phyloP scores from a whole-genome alignment of 208 protist genomes.

The Crithidia mellificae region DNA sequence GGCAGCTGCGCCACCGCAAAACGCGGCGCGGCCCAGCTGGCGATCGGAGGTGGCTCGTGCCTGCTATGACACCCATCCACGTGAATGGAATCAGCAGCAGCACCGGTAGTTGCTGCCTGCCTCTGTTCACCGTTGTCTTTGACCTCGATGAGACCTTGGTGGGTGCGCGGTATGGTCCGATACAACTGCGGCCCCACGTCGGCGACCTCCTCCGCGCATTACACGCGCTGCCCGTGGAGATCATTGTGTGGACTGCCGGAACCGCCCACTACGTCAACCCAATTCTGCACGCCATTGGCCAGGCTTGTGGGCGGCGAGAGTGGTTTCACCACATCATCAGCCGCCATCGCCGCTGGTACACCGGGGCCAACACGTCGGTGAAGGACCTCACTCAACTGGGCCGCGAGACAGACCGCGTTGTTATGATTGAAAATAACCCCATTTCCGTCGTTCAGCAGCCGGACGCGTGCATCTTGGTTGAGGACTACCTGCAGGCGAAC shows the following conservation, averaged over 20 bases:
- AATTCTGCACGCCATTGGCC: conserved; percentile 53
- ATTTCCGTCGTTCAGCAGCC: conserved; percentile 60
- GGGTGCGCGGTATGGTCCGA: conserved; percentile 49
- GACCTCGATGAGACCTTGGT: conserved; percentile 88
- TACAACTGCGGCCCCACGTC: conserved; percentile 59
- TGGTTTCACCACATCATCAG: conserved; percentile 87
- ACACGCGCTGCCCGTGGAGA: conserved; percentile 60
- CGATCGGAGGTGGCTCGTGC: conserved; percentile 25
- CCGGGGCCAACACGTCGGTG: conserved; percentile 25
- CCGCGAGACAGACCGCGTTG: conserved; percentile 45
- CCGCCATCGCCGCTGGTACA: conserved; percentile 73
- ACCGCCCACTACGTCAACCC: conserved; percentile 65
- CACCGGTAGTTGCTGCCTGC: background rate
- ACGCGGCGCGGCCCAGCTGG: background rate
- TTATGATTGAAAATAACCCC: conserved; percentile 87
- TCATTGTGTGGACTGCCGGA: conserved; percentile 79
- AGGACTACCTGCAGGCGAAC: conserved; percentile 71
- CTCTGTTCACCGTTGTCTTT: conserved; percentile 66
- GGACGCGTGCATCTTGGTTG: conserved; percentile 57
- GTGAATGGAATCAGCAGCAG: too few species aligned
- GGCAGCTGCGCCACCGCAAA: conserved; percentile 10
- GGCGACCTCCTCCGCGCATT: conserved; percentile 54
- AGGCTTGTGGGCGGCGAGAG: conserved; percentile 38
- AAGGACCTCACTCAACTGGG: conserved; percentile 75
- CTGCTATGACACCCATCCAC: conserved; percentile 13